These are phyloP conservation scores for Leishmania major DNA, from an alignment of 208 protist genomes.

Conservation along the genomic window DNA sequence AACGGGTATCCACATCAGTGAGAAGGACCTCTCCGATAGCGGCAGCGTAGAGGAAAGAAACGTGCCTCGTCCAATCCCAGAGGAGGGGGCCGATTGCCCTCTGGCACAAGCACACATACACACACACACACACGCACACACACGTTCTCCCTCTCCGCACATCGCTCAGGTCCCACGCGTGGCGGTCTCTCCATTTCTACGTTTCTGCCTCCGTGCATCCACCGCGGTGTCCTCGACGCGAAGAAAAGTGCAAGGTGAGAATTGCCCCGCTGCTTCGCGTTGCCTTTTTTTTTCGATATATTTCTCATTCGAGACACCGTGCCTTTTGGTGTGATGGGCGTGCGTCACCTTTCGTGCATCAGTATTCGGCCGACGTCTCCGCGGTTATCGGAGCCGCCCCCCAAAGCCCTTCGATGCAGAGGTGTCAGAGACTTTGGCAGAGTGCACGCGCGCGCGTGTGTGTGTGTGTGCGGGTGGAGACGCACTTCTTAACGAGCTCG, in stretches of 20 bases:
- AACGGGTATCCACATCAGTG: not conserved
- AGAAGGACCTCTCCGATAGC: not conserved
- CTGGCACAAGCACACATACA: no score
- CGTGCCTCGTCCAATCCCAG: not conserved
- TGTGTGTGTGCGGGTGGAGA: not conserved
- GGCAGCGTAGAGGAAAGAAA: not conserved
- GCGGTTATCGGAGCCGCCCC: not conserved
- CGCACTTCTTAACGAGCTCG: not conserved
- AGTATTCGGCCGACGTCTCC: not conserved
- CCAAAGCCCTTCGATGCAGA: not conserved
- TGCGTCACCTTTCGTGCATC: not conserved
- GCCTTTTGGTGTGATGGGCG: not conserved
- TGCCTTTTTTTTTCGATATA: no score
- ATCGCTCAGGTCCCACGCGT: not conserved
- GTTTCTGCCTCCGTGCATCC: not conserved
- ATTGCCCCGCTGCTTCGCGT: not conserved
- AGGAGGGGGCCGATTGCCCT: not conserved
- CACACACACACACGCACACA: no score
- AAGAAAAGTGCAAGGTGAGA: not conserved
- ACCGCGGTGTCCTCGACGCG: not conserved
- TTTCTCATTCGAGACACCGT: not conserved
- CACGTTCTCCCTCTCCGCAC: not conserved
- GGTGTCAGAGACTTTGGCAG: not conserved
- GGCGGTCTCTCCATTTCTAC: not conserved
- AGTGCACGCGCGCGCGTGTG: not conserved